Base-by-base conservation (phyloP, 2,329 filamentous ascomycete genomes). In the Bipolaris sorokiniana region DNA sequence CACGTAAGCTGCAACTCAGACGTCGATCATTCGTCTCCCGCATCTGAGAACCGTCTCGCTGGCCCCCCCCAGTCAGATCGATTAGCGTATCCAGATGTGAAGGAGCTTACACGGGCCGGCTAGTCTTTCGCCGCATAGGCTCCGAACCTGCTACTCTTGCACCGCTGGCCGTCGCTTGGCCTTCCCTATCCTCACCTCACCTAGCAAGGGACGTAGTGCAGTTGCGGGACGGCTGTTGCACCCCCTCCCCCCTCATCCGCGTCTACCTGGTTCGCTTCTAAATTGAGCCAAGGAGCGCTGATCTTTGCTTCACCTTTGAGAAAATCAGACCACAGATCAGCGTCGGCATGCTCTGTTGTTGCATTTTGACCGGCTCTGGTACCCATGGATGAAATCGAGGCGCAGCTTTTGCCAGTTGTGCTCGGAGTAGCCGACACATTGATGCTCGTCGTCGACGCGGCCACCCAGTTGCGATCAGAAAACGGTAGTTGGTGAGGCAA, bases 271-370 rank as follows among this genome's bases (percentile, higher is more conserved):
- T 26, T 40, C 44, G 23, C 48, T 15, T 46, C 58, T 46, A 16
- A 47, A 59, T 59, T 15, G 36, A 57, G 53, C 44, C 18, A 56
- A 26, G 11, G 26, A 44, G 28, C 50, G 64, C 51, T 58, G 65
- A 67, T 67, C 65, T 31, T 66, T 63, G 67, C 66, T 63, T 66
- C 62, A 51, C 45, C 47, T 46, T 51, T 48, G 15, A 34, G 28
- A 38, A 61, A 49, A 59, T 70, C 67, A 66, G 64, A 59, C 67
- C 65, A 70, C 52, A 62, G 65, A 69, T 69, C 67, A 62, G 61
- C 66, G 51, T 58, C 48, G 36, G 59, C 31, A 22, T 58, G 48
- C 50, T 56, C 45, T 51, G 41, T n/a, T 41, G 36, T 52, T 46
- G 51, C 18, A 45, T 40, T 42, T 38, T 37, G 31, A 28, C 50